Evolutionary conservation across 495 filamentous ascomycete genomes (phyloP).

Genomic region (Penicillium maclennaniae): DNA sequence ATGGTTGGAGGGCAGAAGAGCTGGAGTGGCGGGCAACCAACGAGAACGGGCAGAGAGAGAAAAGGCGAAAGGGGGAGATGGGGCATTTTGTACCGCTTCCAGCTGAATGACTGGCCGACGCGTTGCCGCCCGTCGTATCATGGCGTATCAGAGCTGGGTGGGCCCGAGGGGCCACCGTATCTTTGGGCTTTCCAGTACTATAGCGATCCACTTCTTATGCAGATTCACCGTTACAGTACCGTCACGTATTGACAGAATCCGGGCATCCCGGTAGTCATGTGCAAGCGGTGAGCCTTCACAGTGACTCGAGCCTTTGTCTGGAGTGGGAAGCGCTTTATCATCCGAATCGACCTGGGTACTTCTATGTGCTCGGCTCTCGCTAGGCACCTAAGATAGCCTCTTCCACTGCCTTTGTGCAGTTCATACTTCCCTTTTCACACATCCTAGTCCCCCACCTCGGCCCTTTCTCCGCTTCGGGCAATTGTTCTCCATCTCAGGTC

Average conservation of each 20-base stretch:
- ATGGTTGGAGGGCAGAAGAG: slow-evolving; percentile 28
- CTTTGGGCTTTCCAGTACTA: background rate
- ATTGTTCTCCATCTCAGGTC: slow-evolving; percentile 17
- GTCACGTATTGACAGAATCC: slow-evolving; percentile 1
- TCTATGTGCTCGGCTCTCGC: background rate
- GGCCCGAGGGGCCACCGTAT: background rate
- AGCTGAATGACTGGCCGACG: slow-evolving; percentile 11
- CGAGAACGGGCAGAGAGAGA: slow-evolving; percentile 45
- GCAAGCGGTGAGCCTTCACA: slow-evolving; percentile 3
- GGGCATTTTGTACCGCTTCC: slow-evolving; percentile 43
- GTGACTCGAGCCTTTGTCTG: background rate
- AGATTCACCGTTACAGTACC: background rate
- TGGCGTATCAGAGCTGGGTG: slow-evolving; percentile 12
- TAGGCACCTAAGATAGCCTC: background rate
- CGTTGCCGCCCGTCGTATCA: background rate
- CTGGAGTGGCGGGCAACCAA: slow-evolving; percentile 41
- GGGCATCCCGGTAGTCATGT: slow-evolving; percentile 11
- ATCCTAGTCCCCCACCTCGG: slow-evolving; percentile 16
- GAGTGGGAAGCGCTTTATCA: background rate
- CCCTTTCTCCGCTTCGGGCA: slow-evolving; percentile 28
- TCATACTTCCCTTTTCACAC: background rate
- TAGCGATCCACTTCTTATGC: too few relatives aligned
- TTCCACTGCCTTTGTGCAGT: background rate
- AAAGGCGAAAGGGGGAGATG: slow-evolving; percentile 42
- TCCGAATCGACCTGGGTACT: background rate